Evolutionary conservation across 208 protist species (phyloP).

Genomic region (Trypanosoma mega): DNA sequence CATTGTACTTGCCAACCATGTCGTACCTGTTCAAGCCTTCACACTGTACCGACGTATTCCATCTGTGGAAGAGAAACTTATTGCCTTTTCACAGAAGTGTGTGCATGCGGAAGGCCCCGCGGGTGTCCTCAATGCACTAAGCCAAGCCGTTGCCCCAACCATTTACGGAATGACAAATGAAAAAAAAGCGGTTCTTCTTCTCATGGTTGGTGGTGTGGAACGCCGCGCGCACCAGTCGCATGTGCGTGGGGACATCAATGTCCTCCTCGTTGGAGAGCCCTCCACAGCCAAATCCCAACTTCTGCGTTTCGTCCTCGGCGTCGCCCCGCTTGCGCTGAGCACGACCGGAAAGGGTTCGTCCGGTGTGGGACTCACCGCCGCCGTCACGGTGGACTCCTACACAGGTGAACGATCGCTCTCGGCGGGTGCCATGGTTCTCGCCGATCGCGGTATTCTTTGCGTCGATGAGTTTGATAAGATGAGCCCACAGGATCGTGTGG

Average conservation of each 20-base stretch:
- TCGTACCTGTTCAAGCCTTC: conserved; percentile 68
- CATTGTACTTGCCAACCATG: conserved; percentile 93
- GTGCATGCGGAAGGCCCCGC: conserved; percentile 54
- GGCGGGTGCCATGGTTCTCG: conserved; percentile 99
- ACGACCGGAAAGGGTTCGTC: conserved; percentile 98
- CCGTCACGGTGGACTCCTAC: conserved; percentile 96
- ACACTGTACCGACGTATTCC: conserved; percentile 43
- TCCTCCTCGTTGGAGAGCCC: conserved; percentile 99
- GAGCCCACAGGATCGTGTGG: conserved; percentile 94
- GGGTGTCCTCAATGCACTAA: conserved; percentile 76
- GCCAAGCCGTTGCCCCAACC: conserved; percentile 96
- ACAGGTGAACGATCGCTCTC: conserved; percentile 96
- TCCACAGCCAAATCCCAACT: conserved; percentile 99
- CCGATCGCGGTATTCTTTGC: conserved; percentile 98
- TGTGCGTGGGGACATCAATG: conserved; percentile 99
- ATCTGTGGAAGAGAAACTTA: conserved; percentile 64
- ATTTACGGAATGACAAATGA: conserved; percentile 98
- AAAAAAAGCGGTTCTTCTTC: conserved; percentile 96
- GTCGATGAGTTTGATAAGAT: conserved; percentile 99
- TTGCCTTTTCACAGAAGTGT: conserved; percentile 70
- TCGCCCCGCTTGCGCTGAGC: conserved; percentile 96
- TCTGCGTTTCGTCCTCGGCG: conserved; percentile 96
- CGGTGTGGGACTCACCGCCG: conserved; percentile 99
- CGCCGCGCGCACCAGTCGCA: conserved; percentile 92
- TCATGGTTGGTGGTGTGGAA: conserved; percentile 97